Evolutionary conservation across 176 grass and related monocot species (phyloP).

Genomic region (barley (Hordeum vulgare)): DNA sequence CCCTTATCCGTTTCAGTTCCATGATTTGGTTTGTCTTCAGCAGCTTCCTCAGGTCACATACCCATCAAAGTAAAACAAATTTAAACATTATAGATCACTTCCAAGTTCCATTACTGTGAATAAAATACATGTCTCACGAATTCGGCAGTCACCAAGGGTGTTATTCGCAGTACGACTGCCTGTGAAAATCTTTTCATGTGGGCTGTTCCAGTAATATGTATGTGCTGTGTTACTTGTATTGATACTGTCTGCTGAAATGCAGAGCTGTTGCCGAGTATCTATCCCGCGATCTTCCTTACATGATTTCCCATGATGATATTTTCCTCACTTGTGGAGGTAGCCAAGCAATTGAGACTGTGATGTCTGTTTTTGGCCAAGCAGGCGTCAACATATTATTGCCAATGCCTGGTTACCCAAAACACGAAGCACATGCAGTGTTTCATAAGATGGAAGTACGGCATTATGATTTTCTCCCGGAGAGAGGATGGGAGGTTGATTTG

Average conservation of each 20-base stretch:
- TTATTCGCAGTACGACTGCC: not conserved
- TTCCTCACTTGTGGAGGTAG: constrained; percentile 52
- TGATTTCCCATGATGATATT: constrained; percentile 46
- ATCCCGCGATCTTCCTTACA: constrained; percentile 54
- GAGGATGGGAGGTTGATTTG: constrained; percentile 58
- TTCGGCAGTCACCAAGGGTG: not conserved
- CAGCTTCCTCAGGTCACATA: not conserved
- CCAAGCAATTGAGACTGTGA: constrained; percentile 59
- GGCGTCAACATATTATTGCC: constrained; percentile 61
- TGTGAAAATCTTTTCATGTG: not conserved
- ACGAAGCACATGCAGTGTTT: constrained; percentile 37
- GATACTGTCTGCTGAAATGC: not conserved
- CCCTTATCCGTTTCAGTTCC: not conserved
- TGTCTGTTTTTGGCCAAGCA: constrained; percentile 40
- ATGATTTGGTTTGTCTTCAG: not conserved
- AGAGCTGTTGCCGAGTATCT: constrained; percentile 67
- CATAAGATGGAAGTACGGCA: constrained; percentile 38
- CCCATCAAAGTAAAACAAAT: not conserved
- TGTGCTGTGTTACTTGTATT: not conserved
- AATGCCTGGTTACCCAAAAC: constrained; percentile 47
- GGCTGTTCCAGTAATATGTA: not conserved
- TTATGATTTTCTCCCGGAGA: constrained; percentile 46
- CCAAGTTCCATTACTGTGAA: no score
- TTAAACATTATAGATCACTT: not conserved
- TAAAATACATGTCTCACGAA: not conserved